Base-by-base conservation (phyloP, 2,329 filamentous ascomycete genomes). In the Volutella citrinella region DNA sequence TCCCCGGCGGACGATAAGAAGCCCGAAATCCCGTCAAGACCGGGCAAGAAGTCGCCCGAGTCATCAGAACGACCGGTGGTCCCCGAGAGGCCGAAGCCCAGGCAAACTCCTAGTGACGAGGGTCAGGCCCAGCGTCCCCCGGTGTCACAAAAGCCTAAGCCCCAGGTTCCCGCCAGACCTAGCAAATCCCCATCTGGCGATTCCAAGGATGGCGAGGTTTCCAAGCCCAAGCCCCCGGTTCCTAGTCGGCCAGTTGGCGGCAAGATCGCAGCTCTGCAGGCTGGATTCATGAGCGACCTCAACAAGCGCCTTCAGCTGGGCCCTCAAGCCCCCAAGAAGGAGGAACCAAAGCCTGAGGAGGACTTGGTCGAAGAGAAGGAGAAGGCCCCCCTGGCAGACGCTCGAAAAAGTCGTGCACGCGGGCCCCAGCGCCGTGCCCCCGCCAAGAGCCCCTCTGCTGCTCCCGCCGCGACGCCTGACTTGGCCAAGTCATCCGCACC, bases 251-350 rank as follows among this genome's bases (percentile, higher is more conserved):
- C 89, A 3, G 74, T 75, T 26, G 87, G 87, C 9, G 78, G 80
- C 51, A 97, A 97, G 68, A 94, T 98, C 57, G 88, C 90, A 12
- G 85, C 87, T 16, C 69, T 98, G 19, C 89, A 95, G 63, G 87
- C 87, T 22, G 88, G 87, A 4, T 97, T 98, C 61, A 80, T 98
- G 74, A 89, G 82, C 27, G 91, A 97, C 55, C 69, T 98, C 25
- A 95, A 97, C 62, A 90, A 88, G 51, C 84, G 89, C 30, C 70
- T 98, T 18, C 83, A 88, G 55, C 66, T 95, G 21, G 93, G 93
- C 2, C 91, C 90, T n/a, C 82, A 87, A 49, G 78, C 74, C 9
- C 77, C 81, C 3, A 90, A 88, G 68, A 84, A 86, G 47, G 82
- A 86, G 53, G 83, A 90, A 45, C 66, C 73, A 24, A 58, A 66